phyloP scores from a whole-genome alignment of 352 stramenopile species.

The Sclerospora graminicola region DNA sequence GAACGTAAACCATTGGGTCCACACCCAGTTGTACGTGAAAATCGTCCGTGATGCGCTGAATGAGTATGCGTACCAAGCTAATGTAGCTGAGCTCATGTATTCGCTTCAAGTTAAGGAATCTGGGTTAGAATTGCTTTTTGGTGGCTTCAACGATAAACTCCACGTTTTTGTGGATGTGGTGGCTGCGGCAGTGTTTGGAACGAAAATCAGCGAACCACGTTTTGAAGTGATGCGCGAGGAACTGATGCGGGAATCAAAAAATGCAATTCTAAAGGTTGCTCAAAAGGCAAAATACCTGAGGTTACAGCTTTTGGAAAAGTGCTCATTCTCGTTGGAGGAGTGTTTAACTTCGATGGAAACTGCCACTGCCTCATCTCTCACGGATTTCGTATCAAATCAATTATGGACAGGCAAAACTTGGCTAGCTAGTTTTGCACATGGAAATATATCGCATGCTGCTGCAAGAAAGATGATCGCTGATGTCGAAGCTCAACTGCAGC shows the following conservation, averaged over 20 bases:
- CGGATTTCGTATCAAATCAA: constrained; percentile 23
- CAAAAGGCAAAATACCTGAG: constrained; percentile 58
- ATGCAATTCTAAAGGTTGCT: constrained; percentile 41
- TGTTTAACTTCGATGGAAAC: constrained; percentile 37
- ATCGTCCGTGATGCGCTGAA: constrained; percentile 55
- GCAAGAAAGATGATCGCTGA: constrained; percentile 26
- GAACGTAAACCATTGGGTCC: constrained; percentile 27
- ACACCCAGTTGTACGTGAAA: constrained; percentile 50
- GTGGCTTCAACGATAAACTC: constrained; percentile 74
- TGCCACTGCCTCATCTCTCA: constrained; percentile 27
- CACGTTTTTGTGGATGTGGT: constrained; percentile 55
- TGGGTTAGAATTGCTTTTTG: constrained; percentile 53
- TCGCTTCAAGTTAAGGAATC: constrained; percentile 53
- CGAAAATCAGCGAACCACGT: constrained; percentile 30
- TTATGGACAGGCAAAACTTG: constrained; percentile 44
- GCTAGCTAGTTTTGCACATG: constrained; percentile 58
- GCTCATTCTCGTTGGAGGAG: constrained; percentile 33
- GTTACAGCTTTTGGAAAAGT: constrained; percentile 46
- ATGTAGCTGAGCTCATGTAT: constrained; percentile 64
- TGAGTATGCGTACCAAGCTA: constrained; percentile 66
- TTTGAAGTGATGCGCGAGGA: constrained; percentile 65
- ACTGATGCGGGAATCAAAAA: constrained; percentile 57
- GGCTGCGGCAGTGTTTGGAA: constrained; percentile 36
- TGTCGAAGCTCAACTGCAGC: constrained; percentile 35
- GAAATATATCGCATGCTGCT: constrained; percentile 38